phyloP scores from a whole-genome alignment of 192 early-diverging fungal species.

The Coemansia guatemalensis region DNA sequence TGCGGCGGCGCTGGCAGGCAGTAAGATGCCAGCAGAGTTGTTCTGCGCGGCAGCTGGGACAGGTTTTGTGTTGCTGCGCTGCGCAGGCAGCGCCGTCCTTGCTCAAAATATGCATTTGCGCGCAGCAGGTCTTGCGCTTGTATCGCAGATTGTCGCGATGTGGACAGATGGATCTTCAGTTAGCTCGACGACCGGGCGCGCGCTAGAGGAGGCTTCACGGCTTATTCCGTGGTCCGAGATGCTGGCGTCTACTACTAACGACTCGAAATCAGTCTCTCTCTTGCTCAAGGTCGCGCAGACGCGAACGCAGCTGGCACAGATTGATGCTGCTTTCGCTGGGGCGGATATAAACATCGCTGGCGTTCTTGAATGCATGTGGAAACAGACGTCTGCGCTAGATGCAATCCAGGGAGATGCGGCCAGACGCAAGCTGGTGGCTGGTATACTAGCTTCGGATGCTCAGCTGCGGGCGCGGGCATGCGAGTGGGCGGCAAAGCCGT shows the following conservation, averaged over 20 bases:
- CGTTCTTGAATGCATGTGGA: slow-evolving; percentile 18
- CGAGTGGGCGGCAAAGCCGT: slow-evolving; percentile 13
- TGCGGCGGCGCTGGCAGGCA: not conserved
- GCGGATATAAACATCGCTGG: slow-evolving; percentile 1
- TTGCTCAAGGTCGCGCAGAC: slow-evolving; percentile 1
- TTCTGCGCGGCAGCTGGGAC: slow-evolving; percentile 14
- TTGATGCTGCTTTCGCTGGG: slow-evolving; percentile 11
- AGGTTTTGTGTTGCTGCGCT: slow-evolving; percentile 22
- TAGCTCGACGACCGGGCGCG: not conserved
- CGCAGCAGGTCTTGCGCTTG: not conserved
- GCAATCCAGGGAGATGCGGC: not conserved
- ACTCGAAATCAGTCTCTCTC: not conserved
- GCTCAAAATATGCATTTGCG: not conserved
- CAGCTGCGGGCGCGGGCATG: slow-evolving; percentile 13
- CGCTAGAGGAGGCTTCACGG: slow-evolving; percentile 18
- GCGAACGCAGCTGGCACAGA: not conserved
- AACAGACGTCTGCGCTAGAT: not conserved
- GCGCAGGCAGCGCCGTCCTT: not conserved
- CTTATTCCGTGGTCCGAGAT: slow-evolving; percentile 1
- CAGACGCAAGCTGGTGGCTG: slow-evolving; percentile 18
- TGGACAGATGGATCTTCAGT: slow-evolving; percentile 14
- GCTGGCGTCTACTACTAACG: not conserved
- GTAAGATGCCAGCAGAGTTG: not conserved
- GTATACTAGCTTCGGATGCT: slow-evolving; percentile 19
- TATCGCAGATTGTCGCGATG: slow-evolving; percentile 12